Evolutionary conservation across 1,139 yeast genomes (phyloP).

Genomic region (Sugiyamaella novakii): DNA sequence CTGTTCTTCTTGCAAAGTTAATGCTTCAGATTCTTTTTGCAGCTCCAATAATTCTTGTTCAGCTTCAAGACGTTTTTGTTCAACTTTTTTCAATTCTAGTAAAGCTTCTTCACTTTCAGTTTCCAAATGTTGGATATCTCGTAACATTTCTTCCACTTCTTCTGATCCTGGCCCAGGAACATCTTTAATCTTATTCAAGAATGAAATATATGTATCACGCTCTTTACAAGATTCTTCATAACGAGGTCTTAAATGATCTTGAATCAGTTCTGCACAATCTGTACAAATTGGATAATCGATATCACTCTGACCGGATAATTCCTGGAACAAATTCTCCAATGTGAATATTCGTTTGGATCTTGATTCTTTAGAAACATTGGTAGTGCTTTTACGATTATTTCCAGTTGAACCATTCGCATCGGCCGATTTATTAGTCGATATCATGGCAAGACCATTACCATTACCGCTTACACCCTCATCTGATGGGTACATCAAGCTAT

Average conservation of each 20-base stretch:
- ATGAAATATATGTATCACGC: conserved; percentile 74
- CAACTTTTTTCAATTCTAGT: conserved; percentile 36
- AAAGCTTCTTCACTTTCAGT: conserved; percentile 34
- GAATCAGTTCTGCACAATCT: conserved; percentile 74
- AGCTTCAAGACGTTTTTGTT: conserved; percentile 46
- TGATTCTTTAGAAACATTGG: conserved; percentile 30
- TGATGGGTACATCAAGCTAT: conserved; percentile 7
- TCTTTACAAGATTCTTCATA: conserved; percentile 77
- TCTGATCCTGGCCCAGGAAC: conserved; percentile 52
- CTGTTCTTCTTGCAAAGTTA: conserved; percentile 47
- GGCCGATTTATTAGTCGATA: background rate
- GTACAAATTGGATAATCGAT: conserved; percentile 87
- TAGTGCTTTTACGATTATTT: background rate
- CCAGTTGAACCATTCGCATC: background rate
- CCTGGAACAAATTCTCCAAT: conserved; percentile 64
- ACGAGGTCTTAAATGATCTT: conserved; percentile 67
- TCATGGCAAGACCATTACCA: background rate
- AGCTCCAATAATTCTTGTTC: conserved; percentile 29
- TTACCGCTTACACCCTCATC: conserved; percentile 3
- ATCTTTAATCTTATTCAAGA: conserved; percentile 66
- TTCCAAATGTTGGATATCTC: conserved; percentile 46
- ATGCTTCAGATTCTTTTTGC: conserved; percentile 41
- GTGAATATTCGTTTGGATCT: conserved; percentile 49
- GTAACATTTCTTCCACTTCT: conserved; percentile 48
- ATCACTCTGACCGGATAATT: conserved; percentile 68